phyloP scores from a whole-genome alignment of 2,329 filamentous ascomycete genomes.

The Pleurostoma richardsiae region DNA sequence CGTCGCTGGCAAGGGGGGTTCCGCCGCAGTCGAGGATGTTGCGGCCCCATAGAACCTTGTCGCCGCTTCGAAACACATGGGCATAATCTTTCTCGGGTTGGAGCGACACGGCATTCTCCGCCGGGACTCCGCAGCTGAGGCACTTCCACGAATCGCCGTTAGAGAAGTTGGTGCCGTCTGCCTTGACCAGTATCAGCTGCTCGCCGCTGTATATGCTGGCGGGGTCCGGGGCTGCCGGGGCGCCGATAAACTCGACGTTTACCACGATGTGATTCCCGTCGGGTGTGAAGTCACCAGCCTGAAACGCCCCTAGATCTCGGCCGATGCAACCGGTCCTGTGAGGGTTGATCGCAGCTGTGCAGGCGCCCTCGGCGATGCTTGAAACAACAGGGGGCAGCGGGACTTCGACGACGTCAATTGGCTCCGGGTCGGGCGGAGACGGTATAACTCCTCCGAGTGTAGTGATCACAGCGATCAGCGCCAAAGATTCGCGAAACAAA shows the following conservation, averaged over 20 bases:
- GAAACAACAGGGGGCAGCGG: conserved; percentile 28
- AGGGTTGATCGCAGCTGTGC: conserved; percentile 25
- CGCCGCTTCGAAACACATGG: conserved; percentile 33
- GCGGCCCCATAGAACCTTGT: conserved; percentile 23
- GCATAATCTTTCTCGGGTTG: conserved; percentile 23
- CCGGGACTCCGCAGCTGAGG: conserved; percentile 35
- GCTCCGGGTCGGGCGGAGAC: conserved; percentile 21
- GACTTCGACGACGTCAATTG: conserved; percentile 26
- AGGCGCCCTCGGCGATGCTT: conserved; percentile 19
- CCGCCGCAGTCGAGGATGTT: conserved; percentile 31
- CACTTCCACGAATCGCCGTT: conserved; percentile 43
- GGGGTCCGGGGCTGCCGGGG: conserved; percentile 29
- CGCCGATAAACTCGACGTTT: conserved; percentile 33
- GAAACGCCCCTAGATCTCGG: conserved; percentile 3
- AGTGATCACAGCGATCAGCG: too few species aligned
- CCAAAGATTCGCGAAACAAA: too few species aligned
- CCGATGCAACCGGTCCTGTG: conserved; percentile 30
- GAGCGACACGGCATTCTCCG: conserved; percentile 18
- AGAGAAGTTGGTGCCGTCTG: conserved; percentile 30
- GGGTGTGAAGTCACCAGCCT: conserved; percentile 30
- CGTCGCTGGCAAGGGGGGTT: conserved; percentile 22
- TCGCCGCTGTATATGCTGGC: conserved; percentile 33
- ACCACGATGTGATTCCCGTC: conserved; percentile 36
- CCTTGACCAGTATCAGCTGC: conserved; percentile 36
- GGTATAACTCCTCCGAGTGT: too few species aligned